Conservation (phyloP, 805 yeast genomes). For the Candida ipomoeae region DNA sequence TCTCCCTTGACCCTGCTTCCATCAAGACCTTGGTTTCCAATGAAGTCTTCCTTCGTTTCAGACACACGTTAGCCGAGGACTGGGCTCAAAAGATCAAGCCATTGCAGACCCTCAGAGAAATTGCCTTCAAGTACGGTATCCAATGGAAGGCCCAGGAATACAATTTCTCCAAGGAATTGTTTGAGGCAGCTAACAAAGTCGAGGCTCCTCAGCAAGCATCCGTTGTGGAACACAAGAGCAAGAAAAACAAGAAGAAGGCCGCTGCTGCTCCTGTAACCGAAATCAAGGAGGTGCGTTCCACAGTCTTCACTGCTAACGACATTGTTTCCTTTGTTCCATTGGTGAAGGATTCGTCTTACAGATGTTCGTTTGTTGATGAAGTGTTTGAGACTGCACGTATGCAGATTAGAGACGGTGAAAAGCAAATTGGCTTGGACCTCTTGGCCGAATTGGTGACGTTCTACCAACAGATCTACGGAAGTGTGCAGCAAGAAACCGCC, state of each 20-base stretch:
- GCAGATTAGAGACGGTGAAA: constrained; percentile 38
- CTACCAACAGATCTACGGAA: constrained; percentile 80
- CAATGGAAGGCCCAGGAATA: constrained; percentile 66
- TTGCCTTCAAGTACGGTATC: constrained; percentile 76
- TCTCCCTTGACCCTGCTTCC: constrained; percentile 42
- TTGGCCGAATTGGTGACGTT: constrained; percentile 67
- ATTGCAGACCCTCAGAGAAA: constrained; percentile 57
- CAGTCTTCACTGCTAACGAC: constrained; percentile 57
- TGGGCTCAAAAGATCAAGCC: constrained; percentile 44
- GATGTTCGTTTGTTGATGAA: constrained; percentile 68
- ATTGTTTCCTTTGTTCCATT: constrained; percentile 67
- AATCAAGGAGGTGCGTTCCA: constrained; percentile 20
- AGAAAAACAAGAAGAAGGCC: constrained; percentile 29
- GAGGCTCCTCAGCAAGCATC: constrained; percentile 19
- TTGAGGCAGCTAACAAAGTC: constrained; percentile 26
- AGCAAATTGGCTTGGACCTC: constrained; percentile 56
- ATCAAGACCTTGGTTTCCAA: constrained; percentile 43
- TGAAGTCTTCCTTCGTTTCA: constrained; percentile 61
- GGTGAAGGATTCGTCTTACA: constrained; percentile 66
- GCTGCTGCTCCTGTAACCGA: neutral
- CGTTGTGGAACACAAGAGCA: constrained; percentile 20
- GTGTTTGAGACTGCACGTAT: constrained; percentile 61
- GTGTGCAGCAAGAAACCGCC: constrained; percentile 75
- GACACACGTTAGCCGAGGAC: constrained; percentile 48
- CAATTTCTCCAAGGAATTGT: constrained; percentile 42